phyloP scores from a whole-genome alignment of 2,329 filamentous ascomycete species.

The Penicillium sp. region DNA sequence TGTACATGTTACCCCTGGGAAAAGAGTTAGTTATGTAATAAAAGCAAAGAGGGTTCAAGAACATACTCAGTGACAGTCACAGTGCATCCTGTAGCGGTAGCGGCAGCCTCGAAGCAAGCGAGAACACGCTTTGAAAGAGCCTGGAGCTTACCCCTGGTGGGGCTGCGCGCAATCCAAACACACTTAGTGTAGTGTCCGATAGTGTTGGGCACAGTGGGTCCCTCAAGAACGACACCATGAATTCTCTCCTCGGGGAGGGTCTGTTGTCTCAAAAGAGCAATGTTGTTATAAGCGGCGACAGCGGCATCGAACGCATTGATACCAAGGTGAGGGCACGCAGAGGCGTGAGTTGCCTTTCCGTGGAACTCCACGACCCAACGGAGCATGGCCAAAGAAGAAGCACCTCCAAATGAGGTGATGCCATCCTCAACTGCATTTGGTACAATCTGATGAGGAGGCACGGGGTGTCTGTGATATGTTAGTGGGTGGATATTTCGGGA shows the following conservation, averaged over 20 bases:
- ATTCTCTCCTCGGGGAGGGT: background rate
- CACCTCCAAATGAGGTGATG: background rate
- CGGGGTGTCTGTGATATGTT: background rate
- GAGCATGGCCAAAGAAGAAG: background rate
- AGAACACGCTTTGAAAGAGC: background rate
- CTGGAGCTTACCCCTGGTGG: background rate
- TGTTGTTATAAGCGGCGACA: background rate
- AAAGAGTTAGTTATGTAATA: background rate
- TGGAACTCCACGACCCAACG: background rate
- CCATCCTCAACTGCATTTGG: background rate
- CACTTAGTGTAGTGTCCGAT: background rate
- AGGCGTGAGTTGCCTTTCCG: background rate
- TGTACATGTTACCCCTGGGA: background rate
- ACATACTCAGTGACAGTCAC: background rate
- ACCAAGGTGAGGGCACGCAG: background rate
- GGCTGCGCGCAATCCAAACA: background rate
- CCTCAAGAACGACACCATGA: background rate
- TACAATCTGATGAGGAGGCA: background rate
- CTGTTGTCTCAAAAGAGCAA: background rate
- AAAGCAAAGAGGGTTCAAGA: background rate
- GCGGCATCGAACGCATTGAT: background rate
- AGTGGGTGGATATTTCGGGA: background rate
- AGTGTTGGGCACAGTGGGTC: background rate
- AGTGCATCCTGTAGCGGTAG: background rate
- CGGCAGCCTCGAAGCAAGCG: background rate